phyloP scores from a whole-genome alignment of 352 stramenopile genomes.

The Phytopythium delawarense region DNA sequence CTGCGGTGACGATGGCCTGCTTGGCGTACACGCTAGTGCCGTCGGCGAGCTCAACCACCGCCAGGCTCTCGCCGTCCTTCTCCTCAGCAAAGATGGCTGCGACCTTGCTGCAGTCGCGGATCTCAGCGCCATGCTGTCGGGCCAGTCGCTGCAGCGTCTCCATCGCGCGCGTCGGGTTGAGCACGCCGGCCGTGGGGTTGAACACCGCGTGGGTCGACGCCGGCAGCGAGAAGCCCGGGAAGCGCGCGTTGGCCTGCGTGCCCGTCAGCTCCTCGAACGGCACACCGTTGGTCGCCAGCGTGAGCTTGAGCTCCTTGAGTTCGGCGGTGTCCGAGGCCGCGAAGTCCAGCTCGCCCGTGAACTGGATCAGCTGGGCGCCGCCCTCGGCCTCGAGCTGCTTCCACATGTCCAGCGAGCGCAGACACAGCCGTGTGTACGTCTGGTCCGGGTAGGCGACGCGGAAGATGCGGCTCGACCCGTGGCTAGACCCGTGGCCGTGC shows the following conservation, averaged over 20 bases:
- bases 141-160: slow-evolving; percentile 42
- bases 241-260: slow-evolving; percentile 37
- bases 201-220: slow-evolving; percentile 38
- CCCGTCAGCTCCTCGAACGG: slow-evolving; percentile 41
- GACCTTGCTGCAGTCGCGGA: slow-evolving; percentile 35
- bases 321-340: slow-evolving; percentile 24
- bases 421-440: slow-evolving; percentile 66
- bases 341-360: slow-evolving; percentile 63
- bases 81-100: slow-evolving; percentile 18
- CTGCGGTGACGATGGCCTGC: slow-evolving; percentile 59
- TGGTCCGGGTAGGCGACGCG: slow-evolving; percentile 73
- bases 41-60: slow-evolving; percentile 26
- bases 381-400: slow-evolving; percentile 36
- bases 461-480: slow-evolving; percentile 78
- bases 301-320: slow-evolving; percentile 23
- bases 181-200: slow-evolving; percentile 37
- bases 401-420: slow-evolving; percentile 58
- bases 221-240: slow-evolving; percentile 47
- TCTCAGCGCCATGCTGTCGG: slow-evolving; percentile 23
- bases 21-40: slow-evolving; percentile 17
- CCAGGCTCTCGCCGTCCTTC: slow-evolving; percentile 14
- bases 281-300: slow-evolving; percentile 24
- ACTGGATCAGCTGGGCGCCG: slow-evolving; percentile 39
- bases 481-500: slow-evolving; percentile 64
- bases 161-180: slow-evolving; percentile 57